Evolutionary conservation across 139 green algal species (phyloP).

Genomic region (Trebouxia sp.): DNA sequence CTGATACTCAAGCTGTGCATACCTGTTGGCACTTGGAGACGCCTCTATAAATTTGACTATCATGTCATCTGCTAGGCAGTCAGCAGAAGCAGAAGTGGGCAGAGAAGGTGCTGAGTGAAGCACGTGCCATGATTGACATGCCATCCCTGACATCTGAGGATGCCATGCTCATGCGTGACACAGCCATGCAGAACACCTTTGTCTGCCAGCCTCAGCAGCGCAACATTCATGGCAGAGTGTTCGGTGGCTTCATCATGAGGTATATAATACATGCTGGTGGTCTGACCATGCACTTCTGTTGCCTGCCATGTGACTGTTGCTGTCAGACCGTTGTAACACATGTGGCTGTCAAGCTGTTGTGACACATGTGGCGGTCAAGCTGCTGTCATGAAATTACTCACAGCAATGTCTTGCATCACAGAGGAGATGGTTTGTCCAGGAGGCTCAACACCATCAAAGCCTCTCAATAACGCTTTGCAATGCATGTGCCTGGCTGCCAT

Average conservation of each 20-base stretch:
- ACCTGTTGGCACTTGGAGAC: too few species aligned
- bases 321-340: background rate
- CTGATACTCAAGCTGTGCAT: too few species aligned
- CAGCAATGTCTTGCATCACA: background rate
- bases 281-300: background rate
- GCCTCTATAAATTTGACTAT: too few species aligned
- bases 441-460: slow-evolving; percentile 20
- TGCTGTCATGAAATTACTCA: too few species aligned
- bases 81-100: slow-evolving; percentile 29
- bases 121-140: slow-evolving; percentile 46
- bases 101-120: slow-evolving; percentile 38
- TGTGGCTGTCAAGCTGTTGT: background rate
- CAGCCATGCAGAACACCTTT: slow-evolving; percentile 70
- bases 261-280: background rate
- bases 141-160: slow-evolving; percentile 50
- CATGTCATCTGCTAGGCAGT: background rate
- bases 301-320: background rate
- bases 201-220: slow-evolving; percentile 83
- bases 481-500: too few species aligned
- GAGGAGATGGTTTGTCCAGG: background rate
- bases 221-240: slow-evolving; percentile 78
- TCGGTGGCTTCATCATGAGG: slow-evolving; percentile 89
- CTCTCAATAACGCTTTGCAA: too few species aligned
- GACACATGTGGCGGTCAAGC: background rate
- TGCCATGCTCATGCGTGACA: slow-evolving; percentile 57